Evolutionary conservation across 768 basidiomycete species (phyloP).

Genomic region (Calocybe cyanea): DNA sequence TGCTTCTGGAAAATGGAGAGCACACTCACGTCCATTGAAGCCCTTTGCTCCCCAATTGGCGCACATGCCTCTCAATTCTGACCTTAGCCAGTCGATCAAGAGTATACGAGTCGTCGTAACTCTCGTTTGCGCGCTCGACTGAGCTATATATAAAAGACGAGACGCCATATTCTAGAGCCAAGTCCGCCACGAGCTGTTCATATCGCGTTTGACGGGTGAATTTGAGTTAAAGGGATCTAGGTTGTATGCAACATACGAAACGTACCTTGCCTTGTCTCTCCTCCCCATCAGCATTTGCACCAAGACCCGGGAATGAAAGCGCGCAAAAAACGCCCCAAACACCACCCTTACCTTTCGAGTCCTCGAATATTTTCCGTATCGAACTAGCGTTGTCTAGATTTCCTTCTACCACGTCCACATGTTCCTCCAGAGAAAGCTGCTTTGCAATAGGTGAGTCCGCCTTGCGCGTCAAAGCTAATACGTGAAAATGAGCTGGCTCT

Average conservation of each 20-base stretch:
- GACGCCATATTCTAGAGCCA: constrained; percentile 33
- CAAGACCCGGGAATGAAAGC: constrained; percentile 37
- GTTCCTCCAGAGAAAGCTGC: constrained; percentile 17
- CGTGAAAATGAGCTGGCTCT: constrained; percentile 21
- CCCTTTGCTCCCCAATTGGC: constrained; percentile 23
- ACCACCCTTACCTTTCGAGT: constrained; percentile 22
- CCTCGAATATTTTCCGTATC: constrained; percentile 31
- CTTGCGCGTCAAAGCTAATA: constrained; percentile 35
- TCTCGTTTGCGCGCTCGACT: constrained; percentile 33
- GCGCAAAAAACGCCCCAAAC: constrained; percentile 39
- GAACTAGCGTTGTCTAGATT: constrained; percentile 26
- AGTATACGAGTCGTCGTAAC: constrained; percentile 24
- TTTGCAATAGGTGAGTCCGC: constrained; percentile 24
- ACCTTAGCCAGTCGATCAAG: constrained; percentile 32
- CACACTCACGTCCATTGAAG: constrained; percentile 34
- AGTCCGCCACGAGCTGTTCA: constrained; percentile 28
- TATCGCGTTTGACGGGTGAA: neutral
- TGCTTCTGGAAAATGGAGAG: neutral
- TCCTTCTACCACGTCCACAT: constrained; percentile 32
- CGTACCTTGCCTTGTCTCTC: constrained; percentile 37
- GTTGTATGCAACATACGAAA: neutral
- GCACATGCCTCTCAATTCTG: constrained; percentile 32
- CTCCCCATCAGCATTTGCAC: constrained; percentile 34
- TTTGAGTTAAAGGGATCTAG: neutral
- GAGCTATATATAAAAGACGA: constrained; percentile 33